These are phyloP conservation scores for Scleromitrula shiraiana DNA, from an alignment of 2,329 filamentous ascomycete genomes.

Conservation along the genomic window DNA sequence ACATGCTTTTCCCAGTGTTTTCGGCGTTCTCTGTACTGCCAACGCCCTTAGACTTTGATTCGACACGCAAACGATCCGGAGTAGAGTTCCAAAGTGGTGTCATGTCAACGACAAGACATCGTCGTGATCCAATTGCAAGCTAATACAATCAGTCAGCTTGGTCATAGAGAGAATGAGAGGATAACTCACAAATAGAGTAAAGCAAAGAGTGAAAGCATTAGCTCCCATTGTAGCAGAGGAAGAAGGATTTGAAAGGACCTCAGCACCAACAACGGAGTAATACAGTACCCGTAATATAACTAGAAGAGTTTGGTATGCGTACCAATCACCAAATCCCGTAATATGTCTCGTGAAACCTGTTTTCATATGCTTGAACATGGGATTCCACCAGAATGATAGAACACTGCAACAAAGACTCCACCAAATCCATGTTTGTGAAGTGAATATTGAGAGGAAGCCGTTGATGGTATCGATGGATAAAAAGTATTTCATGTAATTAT, in stretches of 20 bases:
- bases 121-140: slow-evolving; percentile 16
- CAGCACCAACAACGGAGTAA: slow-evolving; percentile 21
- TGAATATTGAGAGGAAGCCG: not conserved
- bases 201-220: slow-evolving; percentile 46
- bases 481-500: not conserved
- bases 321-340: slow-evolving; percentile 55
- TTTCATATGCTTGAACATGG: slow-evolving; percentile 50
- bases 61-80: slow-evolving; percentile 19
- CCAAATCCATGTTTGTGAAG: slow-evolving; percentile 23
- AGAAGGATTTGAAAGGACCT: slow-evolving; percentile 15
- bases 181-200: slow-evolving; percentile 46
- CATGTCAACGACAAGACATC: slow-evolving; percentile 25
- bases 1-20: slow-evolving; percentile 36
- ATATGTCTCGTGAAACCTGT: slow-evolving; percentile 54
- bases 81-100: slow-evolving; percentile 43
- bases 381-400: slow-evolving; percentile 60
- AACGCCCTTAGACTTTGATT: slow-evolving; percentile 16
- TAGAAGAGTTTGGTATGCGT: slow-evolving; percentile 54
- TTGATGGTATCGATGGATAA: not conserved
- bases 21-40: slow-evolving; percentile 24
- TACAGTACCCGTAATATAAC: slow-evolving; percentile 48
- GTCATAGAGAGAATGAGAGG: not conserved
- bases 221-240: slow-evolving; percentile 26
- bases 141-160: slow-evolving; percentile 13
- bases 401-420: slow-evolving; percentile 43